Conservation (phyloP, 352 stramenopile genomes). For the Albugo laibachii region DNA sequence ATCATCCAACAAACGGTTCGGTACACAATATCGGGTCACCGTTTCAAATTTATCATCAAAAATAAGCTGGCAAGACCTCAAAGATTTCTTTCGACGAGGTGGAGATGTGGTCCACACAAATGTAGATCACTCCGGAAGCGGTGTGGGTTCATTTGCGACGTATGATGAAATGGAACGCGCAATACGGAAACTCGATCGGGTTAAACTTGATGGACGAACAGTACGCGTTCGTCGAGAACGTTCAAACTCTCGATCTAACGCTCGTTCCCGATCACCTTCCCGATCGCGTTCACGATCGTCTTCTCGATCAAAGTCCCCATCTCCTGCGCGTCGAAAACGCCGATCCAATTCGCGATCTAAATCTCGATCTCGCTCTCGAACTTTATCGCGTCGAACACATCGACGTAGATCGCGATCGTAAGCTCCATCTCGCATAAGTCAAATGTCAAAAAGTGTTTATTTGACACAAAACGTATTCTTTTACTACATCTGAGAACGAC, state of each 20-base stretch:
- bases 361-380: constrained; percentile 9
- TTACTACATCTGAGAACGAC: too few species aligned
- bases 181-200: constrained; percentile 26
- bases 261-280: constrained; percentile 10
- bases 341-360: constrained; percentile 7
- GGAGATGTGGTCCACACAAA: constrained; percentile 48
- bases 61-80: constrained; percentile 42
- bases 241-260: constrained; percentile 10
- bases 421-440: too few species aligned
- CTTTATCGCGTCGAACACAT: too few species aligned
- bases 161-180: constrained; percentile 29
- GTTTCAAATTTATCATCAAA: constrained; percentile 19
- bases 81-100: constrained; percentile 30
- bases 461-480: too few species aligned
- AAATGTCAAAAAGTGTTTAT: too few species aligned
- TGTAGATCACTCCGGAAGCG: constrained; percentile 39
- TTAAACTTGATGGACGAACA: constrained; percentile 15
- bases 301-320: constrained; percentile 5
- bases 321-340: background rate
- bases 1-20: constrained; percentile 9
- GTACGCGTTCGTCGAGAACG: constrained; percentile 1
- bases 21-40: constrained; percentile 32
- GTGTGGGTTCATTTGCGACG: constrained; percentile 36
- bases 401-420: too few species aligned
- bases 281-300: constrained; percentile 1